phyloP scores from a whole-genome alignment of 345 rosid species.

The Camelina sativa region DNA sequence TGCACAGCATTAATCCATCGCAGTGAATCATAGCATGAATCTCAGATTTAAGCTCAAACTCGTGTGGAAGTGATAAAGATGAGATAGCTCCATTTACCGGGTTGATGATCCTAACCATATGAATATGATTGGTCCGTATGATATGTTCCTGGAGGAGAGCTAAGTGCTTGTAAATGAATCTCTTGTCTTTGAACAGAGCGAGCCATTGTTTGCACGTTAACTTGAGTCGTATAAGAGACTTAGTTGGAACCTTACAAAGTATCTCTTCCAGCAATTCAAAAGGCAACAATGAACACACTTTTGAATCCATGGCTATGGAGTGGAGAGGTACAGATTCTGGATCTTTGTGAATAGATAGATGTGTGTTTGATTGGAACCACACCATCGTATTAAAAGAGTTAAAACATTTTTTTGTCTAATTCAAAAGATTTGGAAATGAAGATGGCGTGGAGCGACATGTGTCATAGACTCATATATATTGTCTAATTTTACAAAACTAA shows the following conservation, averaged over 20 bases:
- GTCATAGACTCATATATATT: background rate
- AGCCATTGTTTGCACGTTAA: slow-evolving; percentile 33
- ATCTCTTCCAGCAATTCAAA: slow-evolving; percentile 26
- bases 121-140: slow-evolving; percentile 1
- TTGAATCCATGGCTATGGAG: slow-evolving; percentile 22
- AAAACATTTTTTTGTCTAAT: background rate
- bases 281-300: slow-evolving; percentile 23
- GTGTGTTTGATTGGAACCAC: slow-evolving; percentile 1
- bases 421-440: slow-evolving; percentile 1
- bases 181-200: slow-evolving; percentile 19
- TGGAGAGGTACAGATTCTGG: background rate
- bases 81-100: slow-evolving; percentile 1
- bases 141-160: slow-evolving; percentile 11
- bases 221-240: slow-evolving; percentile 31
- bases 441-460: slow-evolving; percentile 2
- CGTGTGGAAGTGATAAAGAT: slow-evolving; percentile 22
- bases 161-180: slow-evolving; percentile 35
- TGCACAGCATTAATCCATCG: slow-evolving; percentile 32
- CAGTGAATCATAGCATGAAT: slow-evolving; percentile 25
- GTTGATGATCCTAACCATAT: slow-evolving; percentile 17
- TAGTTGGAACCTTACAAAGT: slow-evolving; percentile 33
- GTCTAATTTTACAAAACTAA: slow-evolving; percentile 5
- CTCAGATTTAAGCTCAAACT: slow-evolving; percentile 12
- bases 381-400: background rate
- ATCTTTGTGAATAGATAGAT: background rate